Conservation (phyloP, 257 asterid species). For the Nicotiana noctiflora region DNA sequence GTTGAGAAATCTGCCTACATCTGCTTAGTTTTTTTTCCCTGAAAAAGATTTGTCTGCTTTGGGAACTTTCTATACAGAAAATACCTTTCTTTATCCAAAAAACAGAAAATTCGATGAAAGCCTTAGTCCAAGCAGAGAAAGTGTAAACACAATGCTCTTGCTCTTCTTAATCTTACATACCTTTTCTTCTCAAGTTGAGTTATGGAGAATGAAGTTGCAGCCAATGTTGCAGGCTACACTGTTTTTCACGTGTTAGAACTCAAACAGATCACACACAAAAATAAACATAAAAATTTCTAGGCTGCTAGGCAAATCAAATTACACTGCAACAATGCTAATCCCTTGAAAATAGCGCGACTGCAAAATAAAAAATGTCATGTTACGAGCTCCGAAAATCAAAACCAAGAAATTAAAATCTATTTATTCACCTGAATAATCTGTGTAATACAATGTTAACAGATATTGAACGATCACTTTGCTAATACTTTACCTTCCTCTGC, state of each 20-base stretch:
- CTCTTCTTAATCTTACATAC: background rate
- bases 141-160: background rate
- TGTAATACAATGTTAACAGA: background rate
- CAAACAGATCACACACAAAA: background rate
- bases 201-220: background rate
- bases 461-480: background rate
- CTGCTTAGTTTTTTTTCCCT: background rate
- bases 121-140: background rate
- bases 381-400: background rate
- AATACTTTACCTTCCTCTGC: background rate
- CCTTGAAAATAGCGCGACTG: background rate
- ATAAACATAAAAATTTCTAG: too few species aligned
- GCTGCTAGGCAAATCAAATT: background rate
- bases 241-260: background rate
- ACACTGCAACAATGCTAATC: background rate
- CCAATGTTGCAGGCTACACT: background rate
- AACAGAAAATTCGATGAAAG: too few species aligned
- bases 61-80: background rate
- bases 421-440: background rate
- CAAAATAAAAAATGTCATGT: background rate
- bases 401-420: background rate
- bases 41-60: too few species aligned
- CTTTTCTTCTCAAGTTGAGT: background rate
- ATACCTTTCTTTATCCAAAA: too few species aligned
- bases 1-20: background rate